Conservation (phyloP, 306 rosid species). For the Begonia masoniana region DNA sequence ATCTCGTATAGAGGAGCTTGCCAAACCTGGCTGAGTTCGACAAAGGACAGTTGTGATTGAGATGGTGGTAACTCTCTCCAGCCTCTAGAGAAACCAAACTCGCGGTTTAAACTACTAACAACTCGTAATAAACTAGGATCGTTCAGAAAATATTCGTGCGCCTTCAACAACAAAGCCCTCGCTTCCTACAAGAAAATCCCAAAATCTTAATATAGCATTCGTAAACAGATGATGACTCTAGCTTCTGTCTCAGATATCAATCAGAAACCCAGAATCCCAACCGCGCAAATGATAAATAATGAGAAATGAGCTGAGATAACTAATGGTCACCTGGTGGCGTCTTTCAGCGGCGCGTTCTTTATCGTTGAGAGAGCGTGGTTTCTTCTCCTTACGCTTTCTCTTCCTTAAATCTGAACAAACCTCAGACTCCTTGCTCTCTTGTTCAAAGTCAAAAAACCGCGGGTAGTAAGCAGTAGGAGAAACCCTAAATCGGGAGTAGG, state of each 20-base stretch:
- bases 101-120: slow-evolving; percentile 33
- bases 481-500: slow-evolving; percentile 46
- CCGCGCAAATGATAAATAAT: no score
- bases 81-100: slow-evolving; percentile 9
- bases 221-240: no score
- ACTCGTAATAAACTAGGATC: slow-evolving; percentile 37
- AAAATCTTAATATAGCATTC: not conserved
- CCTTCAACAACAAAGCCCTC: slow-evolving; percentile 52
- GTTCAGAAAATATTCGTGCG: slow-evolving; percentile 40
- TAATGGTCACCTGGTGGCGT: slow-evolving; percentile 55
- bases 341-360: slow-evolving; percentile 58
- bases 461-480: slow-evolving; percentile 54
- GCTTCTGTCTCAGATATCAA: no score
- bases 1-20: slow-evolving; percentile 50
- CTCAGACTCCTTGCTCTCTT: slow-evolving; percentile 5
- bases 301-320: not conserved
- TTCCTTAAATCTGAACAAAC: slow-evolving; percentile 25
- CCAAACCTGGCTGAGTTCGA: slow-evolving; percentile 38
- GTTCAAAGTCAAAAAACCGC: slow-evolving; percentile 42
- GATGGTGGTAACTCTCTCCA: slow-evolving; percentile 7
- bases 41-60: slow-evolving; percentile 28
- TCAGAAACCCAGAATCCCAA: not conserved
- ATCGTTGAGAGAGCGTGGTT: slow-evolving; percentile 39
- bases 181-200: slow-evolving; percentile 36
- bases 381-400: slow-evolving; percentile 37